phyloP scores from a whole-genome alignment of 805 yeast species.

The Dipodascus geniculatus region DNA sequence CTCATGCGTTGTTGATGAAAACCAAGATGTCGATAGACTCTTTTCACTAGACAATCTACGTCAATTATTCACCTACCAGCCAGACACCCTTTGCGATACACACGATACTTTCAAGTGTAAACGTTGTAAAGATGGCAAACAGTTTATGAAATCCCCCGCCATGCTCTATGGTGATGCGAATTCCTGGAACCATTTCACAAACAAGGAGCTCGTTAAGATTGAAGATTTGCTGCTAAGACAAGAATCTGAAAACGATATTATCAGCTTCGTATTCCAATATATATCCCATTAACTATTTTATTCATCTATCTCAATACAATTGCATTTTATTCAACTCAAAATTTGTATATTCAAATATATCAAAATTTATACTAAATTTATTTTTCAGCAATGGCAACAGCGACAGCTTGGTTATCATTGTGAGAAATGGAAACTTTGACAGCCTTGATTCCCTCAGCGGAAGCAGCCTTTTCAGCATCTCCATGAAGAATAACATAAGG shows the following conservation, averaged over 20 bases:
- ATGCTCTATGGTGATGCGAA: slow-evolving; percentile 97
- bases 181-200: slow-evolving; percentile 87
- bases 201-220: slow-evolving; percentile 44
- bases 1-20: slow-evolving; percentile 94
- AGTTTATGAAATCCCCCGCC: slow-evolving; percentile 55
- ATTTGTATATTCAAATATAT: too few relatives aligned
- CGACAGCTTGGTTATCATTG: slow-evolving; percentile 94
- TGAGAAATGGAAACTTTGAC: slow-evolving; percentile 90
- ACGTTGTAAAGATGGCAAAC: slow-evolving; percentile 57
- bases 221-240: slow-evolving; percentile 70
- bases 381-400: slow-evolving; percentile 62
- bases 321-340: too few relatives aligned
- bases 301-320: neutral
- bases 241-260: slow-evolving; percentile 56
- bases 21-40: slow-evolving; percentile 85
- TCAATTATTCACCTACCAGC: slow-evolving; percentile 61
- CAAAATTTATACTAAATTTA: neutral
- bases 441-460: slow-evolving; percentile 49
- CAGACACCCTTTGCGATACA: slow-evolving; percentile 69
- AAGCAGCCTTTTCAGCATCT: slow-evolving; percentile 64
- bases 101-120: slow-evolving; percentile 87
- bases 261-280: slow-evolving; percentile 85
- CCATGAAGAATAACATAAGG: slow-evolving; percentile 76
- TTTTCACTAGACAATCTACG: slow-evolving; percentile 74
- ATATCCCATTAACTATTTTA: slow-evolving; percentile 51